These are phyloP conservation scores for Zygoascus biomembranicola DNA, from an alignment of 805 yeast species.

Conservation along the genomic window DNA sequence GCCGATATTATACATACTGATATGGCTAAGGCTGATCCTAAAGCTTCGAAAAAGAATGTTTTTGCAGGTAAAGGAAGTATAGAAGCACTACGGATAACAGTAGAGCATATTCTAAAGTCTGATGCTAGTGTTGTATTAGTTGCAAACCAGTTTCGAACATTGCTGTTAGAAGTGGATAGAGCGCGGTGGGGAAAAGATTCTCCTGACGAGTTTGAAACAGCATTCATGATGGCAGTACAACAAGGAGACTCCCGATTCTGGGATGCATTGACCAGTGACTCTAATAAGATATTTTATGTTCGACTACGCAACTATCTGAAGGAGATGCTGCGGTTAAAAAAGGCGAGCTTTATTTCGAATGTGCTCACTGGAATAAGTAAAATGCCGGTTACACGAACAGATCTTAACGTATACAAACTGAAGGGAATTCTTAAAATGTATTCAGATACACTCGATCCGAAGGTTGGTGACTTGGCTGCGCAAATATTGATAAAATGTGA, in stretches of 20 bases:
- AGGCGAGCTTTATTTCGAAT: slow-evolving; percentile 1
- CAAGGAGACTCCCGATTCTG: slow-evolving; percentile 7
- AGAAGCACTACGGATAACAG: not conserved
- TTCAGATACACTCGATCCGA: not conserved
- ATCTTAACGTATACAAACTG: slow-evolving; percentile 6
- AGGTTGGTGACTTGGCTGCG: not conserved
- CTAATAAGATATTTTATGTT: slow-evolving; percentile 5
- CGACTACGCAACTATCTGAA: slow-evolving; percentile 15
- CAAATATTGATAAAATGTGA: not conserved
- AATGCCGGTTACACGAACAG: slow-evolving; percentile 5
- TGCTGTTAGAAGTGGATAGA: not conserved
- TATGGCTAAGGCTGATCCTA: no score
- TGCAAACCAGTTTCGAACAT: not conserved
- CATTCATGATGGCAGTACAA: slow-evolving; percentile 6
- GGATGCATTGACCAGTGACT: slow-evolving; percentile 3
- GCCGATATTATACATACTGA: no score
- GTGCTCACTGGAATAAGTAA: not conserved
- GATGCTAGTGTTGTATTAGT: not conserved
- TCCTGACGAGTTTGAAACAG: slow-evolving; percentile 11
- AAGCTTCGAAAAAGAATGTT: not conserved
- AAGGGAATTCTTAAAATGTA: slow-evolving; percentile 3
- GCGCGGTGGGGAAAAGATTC: slow-evolving; percentile 2
- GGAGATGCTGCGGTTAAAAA: slow-evolving; percentile 1
- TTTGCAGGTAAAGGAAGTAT: not conserved
- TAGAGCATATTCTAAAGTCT: not conserved